Percentiles rank a stretch among this genome's conserved stretches.
phyloP scores from a whole-genome alignment of 345 rosid genomes.

The Luvunga scandens region DNA sequence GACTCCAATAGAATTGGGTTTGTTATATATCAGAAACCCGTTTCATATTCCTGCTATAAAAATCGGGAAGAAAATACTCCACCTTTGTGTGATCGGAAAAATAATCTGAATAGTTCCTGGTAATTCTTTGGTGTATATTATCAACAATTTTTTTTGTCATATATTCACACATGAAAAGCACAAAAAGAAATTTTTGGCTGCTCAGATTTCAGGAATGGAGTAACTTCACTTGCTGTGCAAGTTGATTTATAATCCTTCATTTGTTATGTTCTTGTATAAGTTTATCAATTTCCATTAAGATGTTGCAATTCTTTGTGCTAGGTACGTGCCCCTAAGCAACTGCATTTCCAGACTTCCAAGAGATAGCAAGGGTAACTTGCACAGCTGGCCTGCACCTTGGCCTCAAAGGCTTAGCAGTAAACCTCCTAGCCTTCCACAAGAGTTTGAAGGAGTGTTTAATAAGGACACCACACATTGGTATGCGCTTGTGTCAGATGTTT shows the following conservation, averaged over 20 bases:
- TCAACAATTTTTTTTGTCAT: neutral
- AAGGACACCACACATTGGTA: constrained; percentile 79
- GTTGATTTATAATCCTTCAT: neutral
- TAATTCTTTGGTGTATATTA: constrained; percentile 27
- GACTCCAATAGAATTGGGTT: constrained; percentile 74
- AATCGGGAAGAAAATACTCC: constrained; percentile 48
- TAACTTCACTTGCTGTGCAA: neutral
- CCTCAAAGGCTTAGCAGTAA: constrained; percentile 65
- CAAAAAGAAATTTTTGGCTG: neutral
- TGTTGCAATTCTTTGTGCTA: constrained; percentile 13
- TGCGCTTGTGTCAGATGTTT: constrained; percentile 59
- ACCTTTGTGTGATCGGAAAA: constrained; percentile 59
- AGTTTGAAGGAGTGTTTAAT: constrained; percentile 33
- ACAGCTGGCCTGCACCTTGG: constrained; percentile 77
- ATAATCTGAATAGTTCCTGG: constrained; percentile 57
- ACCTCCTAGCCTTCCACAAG: constrained; percentile 47
- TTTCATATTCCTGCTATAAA: constrained; percentile 63
- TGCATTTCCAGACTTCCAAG: constrained; percentile 72
- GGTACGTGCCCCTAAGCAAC: constrained; percentile 67
- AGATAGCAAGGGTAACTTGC: constrained; percentile 32
- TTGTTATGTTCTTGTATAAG: neutral
- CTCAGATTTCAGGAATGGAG: neutral
- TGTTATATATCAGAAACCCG: constrained; percentile 81
- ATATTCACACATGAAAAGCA: neutral
- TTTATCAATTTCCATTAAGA: neutral